Evolutionary conservation across 495 filamentous ascomycete species (phyloP), one percentile per base, ranked within the genome.

Genomic region (Jackrogersella multiformis): DNA sequence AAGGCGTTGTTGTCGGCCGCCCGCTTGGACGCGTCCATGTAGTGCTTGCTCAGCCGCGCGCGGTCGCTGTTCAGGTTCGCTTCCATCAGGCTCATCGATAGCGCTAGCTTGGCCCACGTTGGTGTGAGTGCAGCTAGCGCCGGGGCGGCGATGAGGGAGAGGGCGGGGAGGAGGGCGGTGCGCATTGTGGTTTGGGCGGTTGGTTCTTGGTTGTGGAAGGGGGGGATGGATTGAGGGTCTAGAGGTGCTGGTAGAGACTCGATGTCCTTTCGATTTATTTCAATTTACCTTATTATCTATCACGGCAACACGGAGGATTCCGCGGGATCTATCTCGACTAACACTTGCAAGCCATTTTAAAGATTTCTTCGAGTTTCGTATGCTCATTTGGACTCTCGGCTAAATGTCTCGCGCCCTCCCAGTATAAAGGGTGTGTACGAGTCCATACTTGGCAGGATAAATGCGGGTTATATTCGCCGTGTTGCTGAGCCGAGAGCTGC

Each of bases 141-240:
- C 16, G 7, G 13, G 46, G 35, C 12, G 16, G 57, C 45, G 9
- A 24, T 21, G 56, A 60, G 44, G 32, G 56, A 15, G 45, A 51
- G n/a, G n/a, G n/a, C 12, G 23, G 49, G 32, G 44, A 51, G 15
- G 15, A 41, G 4, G 18, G 56, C 51, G 42, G 21, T 13, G n/a
- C 44, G 44, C 56, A 60, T 60, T 38, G 24, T 60, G 56, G 30
- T 23, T 56, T 44, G n/a, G n/a, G n/a, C n/a, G n/a, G n/a, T n/a
- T 15, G 23, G 53, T 56, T 45, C 5, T 39, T 51, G 4, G 7
- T 9, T 1, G 15, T n/a, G n/a, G n/a, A n/a, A n/a, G 26, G 28
- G 1, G 3, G 12, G 10, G 26, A 24, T 39, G 35, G 20, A 15
- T 20, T 30, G 26, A 30, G 26, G 7, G 7, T 30, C 2, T 16